These are phyloP conservation scores for Candida alai DNA, from an alignment of 805 yeast genomes.

Conservation along the genomic window DNA sequence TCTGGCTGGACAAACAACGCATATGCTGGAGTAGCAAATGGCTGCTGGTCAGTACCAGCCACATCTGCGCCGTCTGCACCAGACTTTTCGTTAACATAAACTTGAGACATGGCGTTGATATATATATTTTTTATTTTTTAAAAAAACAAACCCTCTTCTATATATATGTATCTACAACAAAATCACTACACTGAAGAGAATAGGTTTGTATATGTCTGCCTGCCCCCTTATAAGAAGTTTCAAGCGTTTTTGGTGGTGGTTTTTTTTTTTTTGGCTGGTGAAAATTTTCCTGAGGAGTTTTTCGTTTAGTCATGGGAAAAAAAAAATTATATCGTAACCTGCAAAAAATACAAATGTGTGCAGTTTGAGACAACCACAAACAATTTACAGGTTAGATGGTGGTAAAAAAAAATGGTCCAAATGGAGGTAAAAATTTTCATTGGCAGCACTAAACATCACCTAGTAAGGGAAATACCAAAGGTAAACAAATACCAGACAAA, in stretches of 20 bases:
- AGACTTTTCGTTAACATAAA: constrained; percentile 69
- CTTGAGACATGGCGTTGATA: constrained; percentile 10
- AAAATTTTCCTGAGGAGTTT: too few relatives aligned
- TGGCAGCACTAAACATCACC: neutral
- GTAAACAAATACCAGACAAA: neutral
- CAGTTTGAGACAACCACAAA: too few relatives aligned
- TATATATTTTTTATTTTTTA: too few relatives aligned
- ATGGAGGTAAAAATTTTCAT: neutral
- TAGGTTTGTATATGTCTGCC: too few relatives aligned
- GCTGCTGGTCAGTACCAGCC: constrained; percentile 63
- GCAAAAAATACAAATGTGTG: neutral
- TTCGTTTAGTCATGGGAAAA: too few relatives aligned
- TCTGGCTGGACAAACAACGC: constrained; percentile 58
- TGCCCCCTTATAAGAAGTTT: too few relatives aligned
- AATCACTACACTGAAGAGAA: too few relatives aligned
- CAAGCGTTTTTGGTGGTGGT: too few relatives aligned
- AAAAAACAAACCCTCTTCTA: too few relatives aligned
- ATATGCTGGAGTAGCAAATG: constrained; percentile 79
- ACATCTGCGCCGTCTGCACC: constrained; percentile 62
- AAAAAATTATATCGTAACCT: too few relatives aligned
- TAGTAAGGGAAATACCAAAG: neutral
- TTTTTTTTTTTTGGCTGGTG: too few relatives aligned
- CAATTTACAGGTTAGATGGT: constrained; percentile 1
- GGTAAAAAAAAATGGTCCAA: neutral
- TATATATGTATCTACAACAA: too few relatives aligned